Evolutionary conservation across 1,139 yeast genomes (phyloP).

Genomic region (Blastobotrys aristatus): DNA sequence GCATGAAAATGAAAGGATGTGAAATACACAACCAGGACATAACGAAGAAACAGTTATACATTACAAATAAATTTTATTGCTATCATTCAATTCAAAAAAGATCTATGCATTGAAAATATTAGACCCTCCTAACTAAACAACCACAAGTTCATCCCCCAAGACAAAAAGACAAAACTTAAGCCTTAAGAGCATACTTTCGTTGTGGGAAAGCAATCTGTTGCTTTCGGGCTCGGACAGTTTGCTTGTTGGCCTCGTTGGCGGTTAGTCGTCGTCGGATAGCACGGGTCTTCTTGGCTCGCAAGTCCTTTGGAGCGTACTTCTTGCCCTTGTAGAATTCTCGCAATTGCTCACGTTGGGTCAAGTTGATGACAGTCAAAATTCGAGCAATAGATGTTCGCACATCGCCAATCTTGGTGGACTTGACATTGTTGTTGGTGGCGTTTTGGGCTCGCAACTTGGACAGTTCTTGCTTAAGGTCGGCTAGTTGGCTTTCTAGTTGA

Average conservation of each 20-base stretch:
- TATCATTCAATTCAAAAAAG: background rate
- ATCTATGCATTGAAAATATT: background rate
- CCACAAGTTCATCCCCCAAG: no score
- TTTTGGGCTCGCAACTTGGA: slow-evolving; percentile 96
- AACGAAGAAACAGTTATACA: no score
- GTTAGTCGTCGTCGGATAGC: slow-evolving; percentile 98
- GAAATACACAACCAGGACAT: no score
- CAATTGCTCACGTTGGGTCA: slow-evolving; percentile 93
- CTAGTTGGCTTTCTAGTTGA: slow-evolving; percentile 89
- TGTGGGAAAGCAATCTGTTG: slow-evolving; percentile 94
- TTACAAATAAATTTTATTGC: background rate
- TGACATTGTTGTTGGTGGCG: slow-evolving; percentile 38
- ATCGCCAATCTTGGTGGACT: slow-evolving; percentile 72
- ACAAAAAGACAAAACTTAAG: slow-evolving; percentile 46
- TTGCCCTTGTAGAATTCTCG: slow-evolving; percentile 91
- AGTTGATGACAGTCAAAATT: slow-evolving; percentile 95
- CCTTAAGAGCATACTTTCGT: slow-evolving; percentile 98
- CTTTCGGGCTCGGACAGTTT: slow-evolving; percentile 89
- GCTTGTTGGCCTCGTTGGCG: slow-evolving; percentile 72
- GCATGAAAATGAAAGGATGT: no score
- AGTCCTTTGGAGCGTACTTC: slow-evolving; percentile 97
- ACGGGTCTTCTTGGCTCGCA: slow-evolving; percentile 99
- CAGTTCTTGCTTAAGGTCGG: slow-evolving; percentile 95
- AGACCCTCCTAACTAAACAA: no score
- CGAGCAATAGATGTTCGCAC: slow-evolving; percentile 99